Conservation (phyloP, 108 stramenopile species). For the Nitzschia sp. region DNA sequence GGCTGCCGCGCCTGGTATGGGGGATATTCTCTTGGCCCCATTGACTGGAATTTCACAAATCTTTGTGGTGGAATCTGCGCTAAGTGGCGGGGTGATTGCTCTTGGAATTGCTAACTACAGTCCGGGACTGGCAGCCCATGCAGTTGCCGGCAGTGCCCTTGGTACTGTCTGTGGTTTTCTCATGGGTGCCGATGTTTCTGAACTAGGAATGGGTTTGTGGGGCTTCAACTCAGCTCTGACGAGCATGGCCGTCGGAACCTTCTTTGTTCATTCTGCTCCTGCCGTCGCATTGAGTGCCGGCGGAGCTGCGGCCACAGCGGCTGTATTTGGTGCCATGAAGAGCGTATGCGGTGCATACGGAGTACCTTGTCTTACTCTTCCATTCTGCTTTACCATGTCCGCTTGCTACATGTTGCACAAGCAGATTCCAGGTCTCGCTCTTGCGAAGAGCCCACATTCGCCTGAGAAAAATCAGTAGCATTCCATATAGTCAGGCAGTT, state of each 20-base stretch:
- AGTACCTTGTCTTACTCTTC: constrained; percentile 74
- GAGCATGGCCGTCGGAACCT: constrained; percentile 75
- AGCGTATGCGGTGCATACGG: constrained; percentile 56
- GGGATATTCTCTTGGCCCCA: constrained; percentile 40
- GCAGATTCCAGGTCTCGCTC: constrained; percentile 50
- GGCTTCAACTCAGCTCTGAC: constrained; percentile 80
- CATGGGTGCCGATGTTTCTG: constrained; percentile 37
- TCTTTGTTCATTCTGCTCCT: constrained; percentile 65
- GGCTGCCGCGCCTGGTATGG: constrained; percentile 2
- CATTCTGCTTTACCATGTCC: constrained; percentile 74
- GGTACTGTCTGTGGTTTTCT: constrained; percentile 57
- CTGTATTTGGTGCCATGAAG: constrained; percentile 71
- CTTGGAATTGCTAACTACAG: constrained; percentile 51
- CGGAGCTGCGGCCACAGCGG: constrained; percentile 71
- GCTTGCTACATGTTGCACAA: constrained; percentile 65
- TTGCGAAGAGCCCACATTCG: constrained; percentile 70
- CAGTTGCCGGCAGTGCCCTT: constrained; percentile 52
- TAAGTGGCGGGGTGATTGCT: constrained; percentile 52
- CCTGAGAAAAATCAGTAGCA: constrained; percentile 62
- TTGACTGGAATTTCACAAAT: constrained; percentile 82
- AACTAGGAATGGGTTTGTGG: constrained; percentile 65
- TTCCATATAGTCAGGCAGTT: too few species aligned
- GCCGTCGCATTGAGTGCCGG: constrained; percentile 51
- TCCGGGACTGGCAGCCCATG: constrained; percentile 64
- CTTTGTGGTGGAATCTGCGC: constrained; percentile 71